These are phyloP conservation scores for Penicillium expansum DNA, from an alignment of 2,329 filamentous ascomycete genomes.

Conservation along the genomic window DNA sequence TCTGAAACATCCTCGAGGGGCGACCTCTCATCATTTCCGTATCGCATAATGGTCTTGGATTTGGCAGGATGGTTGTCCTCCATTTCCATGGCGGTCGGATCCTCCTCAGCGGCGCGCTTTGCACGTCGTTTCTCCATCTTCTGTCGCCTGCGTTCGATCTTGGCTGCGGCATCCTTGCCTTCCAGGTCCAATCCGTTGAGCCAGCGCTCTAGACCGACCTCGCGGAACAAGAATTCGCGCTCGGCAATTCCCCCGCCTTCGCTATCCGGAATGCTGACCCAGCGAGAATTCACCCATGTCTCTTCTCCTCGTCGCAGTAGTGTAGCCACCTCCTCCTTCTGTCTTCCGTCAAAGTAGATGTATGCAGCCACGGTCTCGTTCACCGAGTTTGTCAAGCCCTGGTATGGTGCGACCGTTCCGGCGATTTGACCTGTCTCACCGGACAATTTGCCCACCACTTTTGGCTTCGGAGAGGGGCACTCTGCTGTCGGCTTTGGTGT, in stretches of 20 bases:
- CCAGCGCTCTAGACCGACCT: constrained; percentile 94
- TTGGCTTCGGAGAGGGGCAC: constrained; percentile 76
- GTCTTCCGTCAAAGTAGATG: constrained; percentile 95
- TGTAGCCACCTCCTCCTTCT: constrained; percentile 96
- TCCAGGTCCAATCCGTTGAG: constrained; percentile 94
- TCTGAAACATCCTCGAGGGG: constrained; percentile 72
- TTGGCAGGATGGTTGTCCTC: constrained; percentile 33
- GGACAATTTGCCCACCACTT: constrained; percentile 71
- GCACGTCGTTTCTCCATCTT: constrained; percentile 80
- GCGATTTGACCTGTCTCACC: constrained; percentile 52
- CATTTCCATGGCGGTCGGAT: constrained; percentile 48
- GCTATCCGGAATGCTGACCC: constrained; percentile 88
- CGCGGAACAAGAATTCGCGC: constrained; percentile 93
- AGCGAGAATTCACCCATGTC: constrained; percentile 97
- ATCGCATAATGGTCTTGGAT: constrained; percentile 65
- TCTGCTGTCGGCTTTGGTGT: constrained; percentile 74
- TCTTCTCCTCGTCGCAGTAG: constrained; percentile 88
- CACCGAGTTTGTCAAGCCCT: constrained; percentile 84
- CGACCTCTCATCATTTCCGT: constrained; percentile 71
- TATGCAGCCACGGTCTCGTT: constrained; percentile 98
- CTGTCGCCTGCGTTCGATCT: constrained; percentile 62
- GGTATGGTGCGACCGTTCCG: constrained; percentile 73
- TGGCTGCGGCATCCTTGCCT: constrained; percentile 84
- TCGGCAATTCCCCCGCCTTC: constrained; percentile 94
- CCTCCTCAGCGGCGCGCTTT: constrained; percentile 63